Base-by-base conservation (phyloP, 768 basidiomycete genomes). In the Hygrocybe coccinea region DNA sequence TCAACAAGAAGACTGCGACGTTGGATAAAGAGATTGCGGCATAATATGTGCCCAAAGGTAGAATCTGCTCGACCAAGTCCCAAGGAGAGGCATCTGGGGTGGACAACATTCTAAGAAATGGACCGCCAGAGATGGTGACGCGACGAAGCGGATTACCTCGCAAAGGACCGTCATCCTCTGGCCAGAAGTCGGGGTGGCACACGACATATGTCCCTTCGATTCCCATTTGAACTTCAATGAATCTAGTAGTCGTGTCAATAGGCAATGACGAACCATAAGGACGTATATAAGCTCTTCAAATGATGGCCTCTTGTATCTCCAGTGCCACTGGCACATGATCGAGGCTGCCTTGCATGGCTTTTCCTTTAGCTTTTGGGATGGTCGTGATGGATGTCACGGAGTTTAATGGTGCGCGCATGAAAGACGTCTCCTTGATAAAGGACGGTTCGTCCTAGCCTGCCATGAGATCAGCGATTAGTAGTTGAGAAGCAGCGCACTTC, bases 231-330 rank as follows among this genome's bases (percentile, higher is more conserved):
- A 65, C 29, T 39, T 25, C 35, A 36, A 54, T 37, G 61, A 39
- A 22, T 54, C n/a, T 33, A 36, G 56, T 38, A 21, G 2, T 33
- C 47, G 48, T 21, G 45, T 14, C 11, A 56, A 52, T 22, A 36
- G 39, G 29, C 22, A n/a, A 41, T 47, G 12, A n/a, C 89, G 59
- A 62, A 97, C 95, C 87, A 91, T 91, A 29, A 99, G 76, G 3
- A 97, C 91, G 62, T 83, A 95, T 15, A 97, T 69, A 49, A 99
- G 72, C 72, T 98, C 97, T 68, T 97, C 95, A 44, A 97, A 98
- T 79, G 64, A 94, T 72, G 0, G 95, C 94, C 65, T 99, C 95
- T 65, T 98, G 97, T n/a, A 98, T 79, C 46, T 93, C 91, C 51
- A 93, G 65, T 1, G n/a, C n/a, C n/a, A n/a, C n/a, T n/a, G 89